Percentiles rank a stretch among this genome's conserved stretches.
phyloP scores from a whole-genome alignment of 2,329 filamentous ascomycete genomes.

The Arthrocladium fulminans region DNA sequence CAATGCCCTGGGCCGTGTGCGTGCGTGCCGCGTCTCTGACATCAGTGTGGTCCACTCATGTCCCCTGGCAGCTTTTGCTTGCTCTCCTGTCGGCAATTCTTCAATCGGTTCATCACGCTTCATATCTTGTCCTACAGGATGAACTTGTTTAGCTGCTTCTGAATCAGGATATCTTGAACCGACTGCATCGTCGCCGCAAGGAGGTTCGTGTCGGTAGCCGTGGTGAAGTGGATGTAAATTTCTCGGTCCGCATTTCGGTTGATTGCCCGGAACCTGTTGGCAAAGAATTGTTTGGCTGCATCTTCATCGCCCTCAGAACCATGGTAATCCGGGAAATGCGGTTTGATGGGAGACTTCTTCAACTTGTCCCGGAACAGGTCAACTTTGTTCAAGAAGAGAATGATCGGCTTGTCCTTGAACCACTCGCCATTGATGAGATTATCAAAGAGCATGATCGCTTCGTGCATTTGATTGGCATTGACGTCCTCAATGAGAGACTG shows the following conservation, averaged over 20 bases:
- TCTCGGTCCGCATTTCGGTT: conserved; percentile 55
- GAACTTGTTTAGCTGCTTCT: conserved; percentile 70
- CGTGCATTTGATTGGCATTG: conserved; percentile 90
- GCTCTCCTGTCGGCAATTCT: not conserved
- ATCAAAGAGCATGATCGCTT: conserved; percentile 78
- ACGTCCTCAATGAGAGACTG: conserved; percentile 94
- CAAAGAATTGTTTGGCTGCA: conserved; percentile 69
- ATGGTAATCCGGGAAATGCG: conserved; percentile 70
- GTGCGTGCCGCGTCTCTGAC: too few relatives aligned
- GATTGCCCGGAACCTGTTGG: conserved; percentile 68
- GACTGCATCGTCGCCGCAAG: conserved; percentile 80
- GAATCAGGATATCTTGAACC: conserved; percentile 81
- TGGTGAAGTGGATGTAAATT: conserved; percentile 52
- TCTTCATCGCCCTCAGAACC: conserved; percentile 64
- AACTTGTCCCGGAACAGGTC: conserved; percentile 76
- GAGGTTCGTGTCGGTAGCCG: conserved; percentile 59
- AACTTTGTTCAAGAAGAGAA: conserved; percentile 82
- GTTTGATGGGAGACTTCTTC: conserved; percentile 58
- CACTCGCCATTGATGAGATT: conserved; percentile 78
- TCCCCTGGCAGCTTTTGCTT: not conserved
- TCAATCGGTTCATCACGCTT: not conserved
- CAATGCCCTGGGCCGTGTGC: too few relatives aligned
- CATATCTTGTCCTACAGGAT: conserved; percentile 46
- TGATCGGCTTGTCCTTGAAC: conserved; percentile 73
- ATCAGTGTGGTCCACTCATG: too few relatives aligned